phyloP scores from a whole-genome alignment of 495 filamentous ascomycete genomes.

The Niebla homalea region DNA sequence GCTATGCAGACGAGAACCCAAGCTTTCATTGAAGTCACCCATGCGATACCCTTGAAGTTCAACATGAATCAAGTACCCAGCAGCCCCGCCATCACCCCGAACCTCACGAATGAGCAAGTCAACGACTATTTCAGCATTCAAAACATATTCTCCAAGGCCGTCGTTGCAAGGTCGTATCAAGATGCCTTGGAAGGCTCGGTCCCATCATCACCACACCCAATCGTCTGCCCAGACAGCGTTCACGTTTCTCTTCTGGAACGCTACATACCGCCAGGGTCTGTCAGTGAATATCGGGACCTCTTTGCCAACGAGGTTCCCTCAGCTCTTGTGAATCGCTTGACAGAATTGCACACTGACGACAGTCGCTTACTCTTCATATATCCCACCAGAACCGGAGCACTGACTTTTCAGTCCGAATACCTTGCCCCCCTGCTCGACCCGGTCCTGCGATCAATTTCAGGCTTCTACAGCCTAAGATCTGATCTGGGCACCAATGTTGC shows the following conservation, averaged over 20 bases:
- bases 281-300: conserved; percentile 46
- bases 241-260: conserved; percentile 56
- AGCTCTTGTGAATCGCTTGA: conserved; percentile 52
- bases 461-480: conserved; percentile 47
- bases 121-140: conserved; percentile 46
- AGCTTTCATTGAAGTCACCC: conserved; percentile 49
- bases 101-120: conserved; percentile 28
- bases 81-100: conserved; percentile 46
- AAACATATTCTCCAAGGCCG: conserved; percentile 36
- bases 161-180: conserved; percentile 41
- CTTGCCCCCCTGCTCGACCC: conserved; percentile 57
- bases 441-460: conserved; percentile 48
- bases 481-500: conserved; percentile 46
- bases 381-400: conserved; percentile 49
- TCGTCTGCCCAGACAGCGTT: conserved; percentile 51
- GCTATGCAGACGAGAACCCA: conserved; percentile 11
- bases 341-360: conserved; percentile 46
- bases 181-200: conserved; percentile 28
- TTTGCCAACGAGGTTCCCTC: conserved; percentile 44
- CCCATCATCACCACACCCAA: conserved; percentile 40
- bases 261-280: conserved; percentile 52
- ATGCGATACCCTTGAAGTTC: conserved; percentile 50
- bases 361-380: conserved; percentile 57
- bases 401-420: conserved; percentile 50
- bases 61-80: conserved; percentile 47